Conservation (phyloP, 1,284 basidiomycete genomes). For the Moesziomyces sp. region DNA sequence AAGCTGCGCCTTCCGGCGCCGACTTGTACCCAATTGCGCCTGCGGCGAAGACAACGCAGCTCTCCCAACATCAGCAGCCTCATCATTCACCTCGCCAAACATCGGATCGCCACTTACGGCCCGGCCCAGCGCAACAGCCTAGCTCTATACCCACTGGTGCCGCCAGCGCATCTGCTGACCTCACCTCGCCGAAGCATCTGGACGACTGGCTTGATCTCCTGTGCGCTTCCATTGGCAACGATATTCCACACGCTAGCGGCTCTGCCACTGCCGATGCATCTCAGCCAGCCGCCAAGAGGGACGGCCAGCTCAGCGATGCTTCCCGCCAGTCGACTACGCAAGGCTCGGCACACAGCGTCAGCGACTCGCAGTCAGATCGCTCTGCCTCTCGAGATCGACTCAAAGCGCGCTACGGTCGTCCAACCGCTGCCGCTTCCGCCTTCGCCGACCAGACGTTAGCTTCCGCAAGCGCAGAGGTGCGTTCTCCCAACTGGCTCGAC, state of each 20-base stretch:
- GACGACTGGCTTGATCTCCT: constrained; percentile 28
- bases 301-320: not conserved
- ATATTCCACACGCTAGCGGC: constrained; percentile 4
- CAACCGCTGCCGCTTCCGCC: not conserved
- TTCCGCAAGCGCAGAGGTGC: not conserved
- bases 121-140: not conserved
- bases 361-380: not conserved
- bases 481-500: constrained; percentile 11
- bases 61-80: not conserved
- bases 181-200: constrained; percentile 11
- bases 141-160: not conserved
- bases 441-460: not conserved
- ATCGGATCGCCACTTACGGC: not conserved
- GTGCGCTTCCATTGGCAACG: constrained; percentile 13
- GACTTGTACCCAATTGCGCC: not conserved
- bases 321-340: not conserved
- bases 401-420: not conserved
- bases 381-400: not conserved
- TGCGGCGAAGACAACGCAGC: not conserved
- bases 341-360: not conserved
- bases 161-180: too few relatives aligned
- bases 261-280: not conserved
- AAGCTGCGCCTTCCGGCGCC: not conserved
- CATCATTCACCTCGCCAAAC: not conserved
- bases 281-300: not conserved